Evolutionary conservation across 352 stramenopile species (phyloP), one percentile per base, ranked within the genome.

Genomic region (Globisporangium cylindrosporum): DNA sequence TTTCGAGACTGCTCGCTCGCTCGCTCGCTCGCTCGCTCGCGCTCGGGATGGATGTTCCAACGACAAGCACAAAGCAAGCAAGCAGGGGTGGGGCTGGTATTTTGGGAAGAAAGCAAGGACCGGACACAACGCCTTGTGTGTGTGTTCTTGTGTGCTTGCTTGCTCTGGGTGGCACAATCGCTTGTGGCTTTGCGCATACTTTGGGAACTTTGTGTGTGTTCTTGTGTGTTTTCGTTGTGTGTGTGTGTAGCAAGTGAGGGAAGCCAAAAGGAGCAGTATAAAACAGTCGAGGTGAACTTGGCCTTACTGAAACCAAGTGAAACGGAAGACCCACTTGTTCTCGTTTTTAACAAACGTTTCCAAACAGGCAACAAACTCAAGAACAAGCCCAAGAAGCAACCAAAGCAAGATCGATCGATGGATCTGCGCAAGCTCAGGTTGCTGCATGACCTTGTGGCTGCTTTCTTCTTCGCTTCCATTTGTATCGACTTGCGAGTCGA

Each of bases 231-330:
- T n/a, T n/a, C 20, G 43, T n/a, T 49, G 43, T 20, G 18, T 2
- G 43, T 20, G 36, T 9, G 18, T 2, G 43, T 4, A 22, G 14
- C 4, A 49, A 43, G 10, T 14, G 3, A 46, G 20, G 18, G 18
- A 22, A 51, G 18, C 6, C 18, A n/a, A n/a, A 49, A 51, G 15
- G 43, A 22, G 43, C 18, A 24, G 43, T 22, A 51, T n/a, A 49
- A 49, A 49, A 49, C 41, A 49, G 41, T 49, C 41, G 41, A 49
- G 15, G 41, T 20, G 41, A 49, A 49, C 15, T 20, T 49, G 41
- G 43, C 4, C 41, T 48, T 57, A 66, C 60, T 58, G 43, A 56
- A 58, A 48, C 60, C 60, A 66, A 66, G 60, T 66, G 60, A 43
- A 58, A 38, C 6, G 43, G 43, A 51, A 6, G 14, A 38, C 7